These are phyloP conservation scores for Penicillium alfredii DNA, from an alignment of 495 filamentous ascomycete genomes.

Conservation along the genomic window DNA sequence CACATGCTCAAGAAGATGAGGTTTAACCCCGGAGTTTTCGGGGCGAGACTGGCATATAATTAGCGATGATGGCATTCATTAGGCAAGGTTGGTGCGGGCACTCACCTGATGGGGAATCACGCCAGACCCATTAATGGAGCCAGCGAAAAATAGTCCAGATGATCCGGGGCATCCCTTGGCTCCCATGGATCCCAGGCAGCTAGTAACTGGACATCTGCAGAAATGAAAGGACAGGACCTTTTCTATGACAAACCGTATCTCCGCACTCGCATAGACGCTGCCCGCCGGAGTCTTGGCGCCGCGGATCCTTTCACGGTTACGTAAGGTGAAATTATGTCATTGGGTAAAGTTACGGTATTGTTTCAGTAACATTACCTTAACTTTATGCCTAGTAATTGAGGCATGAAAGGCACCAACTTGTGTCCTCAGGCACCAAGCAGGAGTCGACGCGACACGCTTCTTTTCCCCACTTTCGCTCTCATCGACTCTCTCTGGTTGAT, in stretches of 20 bases:
- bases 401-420: too few species aligned
- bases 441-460: slow-evolving; percentile 9
- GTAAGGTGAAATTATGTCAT: too few species aligned
- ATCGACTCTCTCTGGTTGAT: background rate
- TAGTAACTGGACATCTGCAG: background rate
- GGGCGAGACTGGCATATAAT: slow-evolving; percentile 14
- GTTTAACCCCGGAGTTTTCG: slow-evolving; percentile 20
- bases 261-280: slow-evolving; percentile 2
- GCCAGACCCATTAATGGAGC: too few species aligned
- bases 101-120: slow-evolving; percentile 4
- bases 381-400: too few species aligned
- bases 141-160: too few species aligned
- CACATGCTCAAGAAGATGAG: slow-evolving; percentile 19
- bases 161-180: too few species aligned
- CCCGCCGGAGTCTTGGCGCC: slow-evolving; percentile 4
- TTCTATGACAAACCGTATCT: slow-evolving; percentile 11
- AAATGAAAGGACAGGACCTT: background rate
- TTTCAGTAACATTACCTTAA: too few species aligned
- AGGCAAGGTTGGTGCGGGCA: slow-evolving; percentile 16
- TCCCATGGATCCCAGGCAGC: too few species aligned
- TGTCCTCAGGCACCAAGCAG: too few species aligned
- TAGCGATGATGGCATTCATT: slow-evolving; percentile 20
- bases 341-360: too few species aligned
- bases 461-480: slow-evolving; percentile 2
- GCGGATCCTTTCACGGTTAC: too few species aligned